These are phyloP conservation scores for Alternaria viburni DNA, from an alignment of 2,329 filamentous ascomycete species.

Conservation along the genomic window DNA sequence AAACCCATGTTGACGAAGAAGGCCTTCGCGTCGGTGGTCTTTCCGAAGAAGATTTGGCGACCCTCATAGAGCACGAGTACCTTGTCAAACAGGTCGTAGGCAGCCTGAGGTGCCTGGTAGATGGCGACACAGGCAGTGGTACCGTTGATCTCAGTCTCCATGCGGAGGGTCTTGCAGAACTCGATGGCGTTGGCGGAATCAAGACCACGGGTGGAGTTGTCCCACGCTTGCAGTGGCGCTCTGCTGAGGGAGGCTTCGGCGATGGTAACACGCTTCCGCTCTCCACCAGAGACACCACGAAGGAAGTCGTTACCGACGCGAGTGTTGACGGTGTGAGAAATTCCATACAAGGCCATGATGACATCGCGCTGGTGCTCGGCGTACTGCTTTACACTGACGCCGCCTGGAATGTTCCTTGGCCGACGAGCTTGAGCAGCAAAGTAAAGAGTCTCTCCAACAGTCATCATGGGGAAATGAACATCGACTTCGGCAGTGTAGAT, in stretches of 20 bases:
- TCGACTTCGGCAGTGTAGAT: slow-evolving; percentile 89
- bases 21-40: slow-evolving; percentile 65
- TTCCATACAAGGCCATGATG: slow-evolving; percentile 68
- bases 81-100: slow-evolving; percentile 75
- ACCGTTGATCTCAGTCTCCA: slow-evolving; percentile 70
- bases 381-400: slow-evolving; percentile 61
- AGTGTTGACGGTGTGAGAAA: slow-evolving; percentile 75
- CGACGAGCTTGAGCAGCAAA: slow-evolving; percentile 76
- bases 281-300: slow-evolving; percentile 75
- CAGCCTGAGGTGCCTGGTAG: slow-evolving; percentile 73
- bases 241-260: slow-evolving; percentile 75
- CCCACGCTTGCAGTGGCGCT: slow-evolving; percentile 74
- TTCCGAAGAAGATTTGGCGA: slow-evolving; percentile 75
- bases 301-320: slow-evolving; percentile 77
- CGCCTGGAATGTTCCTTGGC: slow-evolving; percentile 66
- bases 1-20: slow-evolving; percentile 79
- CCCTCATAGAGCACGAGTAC: slow-evolving; percentile 71
- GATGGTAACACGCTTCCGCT: slow-evolving; percentile 82
- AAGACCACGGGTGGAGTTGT: slow-evolving; percentile 76
- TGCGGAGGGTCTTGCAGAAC: slow-evolving; percentile 73
- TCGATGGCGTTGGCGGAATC: slow-evolving; percentile 78
- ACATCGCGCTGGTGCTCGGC: slow-evolving; percentile 68
- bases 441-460: slow-evolving; percentile 78
- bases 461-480: slow-evolving; percentile 78
- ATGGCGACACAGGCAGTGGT: slow-evolving; percentile 74